Base-by-base conservation (phyloP, 495 filamentous ascomycete genomes). In the Penicillium fimorum region DNA sequence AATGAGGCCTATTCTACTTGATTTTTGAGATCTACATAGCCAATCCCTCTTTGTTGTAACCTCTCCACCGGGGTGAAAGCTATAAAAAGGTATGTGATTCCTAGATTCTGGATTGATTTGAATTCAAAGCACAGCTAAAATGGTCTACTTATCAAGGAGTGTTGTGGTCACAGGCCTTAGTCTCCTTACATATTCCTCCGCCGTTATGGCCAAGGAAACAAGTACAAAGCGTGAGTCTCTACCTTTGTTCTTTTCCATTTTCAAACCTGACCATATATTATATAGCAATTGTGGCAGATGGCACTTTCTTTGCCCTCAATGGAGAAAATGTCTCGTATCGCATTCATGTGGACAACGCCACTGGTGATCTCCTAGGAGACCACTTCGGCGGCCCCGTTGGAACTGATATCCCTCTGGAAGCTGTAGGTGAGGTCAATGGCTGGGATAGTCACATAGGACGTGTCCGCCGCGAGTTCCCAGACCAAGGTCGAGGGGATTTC, bases 401-500 rank as follows among this genome's bases (percentile, higher is more conserved):
- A 2, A 69, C 66, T 10, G 67, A 64, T 1, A 77, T 79, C n/a
- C 73, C 76, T 0, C 63, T 62, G 2, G 78, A 79, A 49, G 62
- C 69, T 18, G 63, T 70, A 10, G 59, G 68, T 0, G 64, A 65
- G 5, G 70, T 72, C 17, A 69, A 73, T 27, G 80, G 80, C 37
- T 83, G 80, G 79, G 69, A 67, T 18, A 70, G 71, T 63, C 70
- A n/a, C 2, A 38, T 38, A 2, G 76, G 74, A 10, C 76, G 79
- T 46, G 62, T 71, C 6, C 77, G 79, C 4, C 76, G 80, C 9
- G 80, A 83, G 58, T 82, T 83, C 46, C 80, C 80, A 3, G 80
- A 83, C 46, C 73, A 78, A 30, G 80, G 80, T 0, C 72, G 79
- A 24, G 79, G 80, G 13, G 80, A 83, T 60, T 82, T 79, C 49